Percentiles rank a stretch among this genome's conserved stretches.
These are phyloP conservation scores for Clausena lansium DNA, from an alignment of 345 rosid species.

Conservation along the genomic window DNA sequence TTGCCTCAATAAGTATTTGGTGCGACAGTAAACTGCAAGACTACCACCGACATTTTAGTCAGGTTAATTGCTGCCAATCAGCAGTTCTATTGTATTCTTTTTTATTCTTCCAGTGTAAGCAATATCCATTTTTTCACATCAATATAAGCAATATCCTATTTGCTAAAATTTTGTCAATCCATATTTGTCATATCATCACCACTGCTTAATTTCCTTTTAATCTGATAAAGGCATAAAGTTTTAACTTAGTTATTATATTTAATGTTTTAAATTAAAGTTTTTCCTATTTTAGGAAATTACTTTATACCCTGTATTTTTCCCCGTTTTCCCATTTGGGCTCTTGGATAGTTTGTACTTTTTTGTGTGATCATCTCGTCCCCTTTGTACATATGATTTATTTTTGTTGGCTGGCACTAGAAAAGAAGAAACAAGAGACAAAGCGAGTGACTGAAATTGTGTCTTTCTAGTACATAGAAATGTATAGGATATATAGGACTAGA, in stretches of 20 bases:
- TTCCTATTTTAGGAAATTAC: not conserved
- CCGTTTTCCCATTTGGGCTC: not conserved
- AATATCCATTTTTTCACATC: slow-evolving; percentile 3
- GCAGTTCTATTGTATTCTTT: not conserved
- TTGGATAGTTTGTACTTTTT: no score
- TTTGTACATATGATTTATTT: not conserved
- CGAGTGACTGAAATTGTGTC: no score
- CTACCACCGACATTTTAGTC: slow-evolving; percentile 78
- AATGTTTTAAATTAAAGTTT: not conserved
- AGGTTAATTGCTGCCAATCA: slow-evolving; percentile 50
- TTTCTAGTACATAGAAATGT: no score
- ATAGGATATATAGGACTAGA: not conserved
- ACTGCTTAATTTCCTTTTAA: not conserved
- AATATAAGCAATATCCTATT: not conserved
- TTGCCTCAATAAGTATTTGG: slow-evolving; percentile 62
- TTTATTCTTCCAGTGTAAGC: slow-evolving; percentile 6
- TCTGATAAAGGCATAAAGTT: not conserved
- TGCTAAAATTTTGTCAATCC: slow-evolving; percentile 5
- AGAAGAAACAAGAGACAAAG: no score
- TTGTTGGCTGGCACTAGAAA: no score
- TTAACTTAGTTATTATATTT: not conserved
- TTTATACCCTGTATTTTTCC: not conserved
- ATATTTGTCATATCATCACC: not conserved
- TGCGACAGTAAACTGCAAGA: slow-evolving; percentile 74
- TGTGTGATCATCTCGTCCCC: not conserved